phyloP scores from a whole-genome alignment of 2,329 filamentous ascomycete genomes.

The Phoma sp. region DNA sequence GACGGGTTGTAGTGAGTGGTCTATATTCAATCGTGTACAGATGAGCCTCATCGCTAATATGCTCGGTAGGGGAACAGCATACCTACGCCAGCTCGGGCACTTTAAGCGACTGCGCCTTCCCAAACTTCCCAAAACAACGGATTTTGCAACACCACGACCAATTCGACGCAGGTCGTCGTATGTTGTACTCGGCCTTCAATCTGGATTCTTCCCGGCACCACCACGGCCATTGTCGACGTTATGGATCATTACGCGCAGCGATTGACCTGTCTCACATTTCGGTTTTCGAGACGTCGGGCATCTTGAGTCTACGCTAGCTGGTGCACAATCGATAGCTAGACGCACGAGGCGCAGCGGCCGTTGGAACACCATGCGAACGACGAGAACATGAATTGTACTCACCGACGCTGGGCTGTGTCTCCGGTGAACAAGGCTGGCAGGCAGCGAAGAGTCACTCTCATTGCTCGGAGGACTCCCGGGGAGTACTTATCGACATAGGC shows the following conservation, averaged over 20 bases:
- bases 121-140: slow-evolving; percentile 13
- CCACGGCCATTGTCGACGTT: slow-evolving; percentile 8
- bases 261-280: slow-evolving; percentile 16
- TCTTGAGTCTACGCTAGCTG: slow-evolving; percentile 1
- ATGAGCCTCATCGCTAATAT: slow-evolving; percentile 5
- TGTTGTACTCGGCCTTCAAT: slow-evolving; percentile 23
- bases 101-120: slow-evolving; percentile 23
- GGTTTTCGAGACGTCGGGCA: slow-evolving; percentile 6
- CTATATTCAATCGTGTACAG: background rate
- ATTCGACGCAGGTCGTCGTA: slow-evolving; percentile 25
- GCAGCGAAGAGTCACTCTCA: slow-evolving; percentile 26
- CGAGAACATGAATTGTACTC: slow-evolving; percentile 18
- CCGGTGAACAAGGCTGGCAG: slow-evolving; percentile 35
- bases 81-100: slow-evolving; percentile 14
- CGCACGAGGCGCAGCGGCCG: slow-evolving; percentile 32
- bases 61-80: slow-evolving; percentile 25
- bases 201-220: slow-evolving; percentile 3
- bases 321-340: slow-evolving; percentile 1
- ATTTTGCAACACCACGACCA: slow-evolving; percentile 10
- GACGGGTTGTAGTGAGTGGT: slow-evolving; percentile 34
- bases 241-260: slow-evolving; percentile 10
- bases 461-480: slow-evolving; percentile 30
- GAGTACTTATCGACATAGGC: slow-evolving; percentile 36
- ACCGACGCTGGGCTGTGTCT: slow-evolving; percentile 36
- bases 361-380: slow-evolving; percentile 12